phyloP scores from a whole-genome alignment of 768 basidiomycete species.

The Infundibulicybe gibba region DNA sequence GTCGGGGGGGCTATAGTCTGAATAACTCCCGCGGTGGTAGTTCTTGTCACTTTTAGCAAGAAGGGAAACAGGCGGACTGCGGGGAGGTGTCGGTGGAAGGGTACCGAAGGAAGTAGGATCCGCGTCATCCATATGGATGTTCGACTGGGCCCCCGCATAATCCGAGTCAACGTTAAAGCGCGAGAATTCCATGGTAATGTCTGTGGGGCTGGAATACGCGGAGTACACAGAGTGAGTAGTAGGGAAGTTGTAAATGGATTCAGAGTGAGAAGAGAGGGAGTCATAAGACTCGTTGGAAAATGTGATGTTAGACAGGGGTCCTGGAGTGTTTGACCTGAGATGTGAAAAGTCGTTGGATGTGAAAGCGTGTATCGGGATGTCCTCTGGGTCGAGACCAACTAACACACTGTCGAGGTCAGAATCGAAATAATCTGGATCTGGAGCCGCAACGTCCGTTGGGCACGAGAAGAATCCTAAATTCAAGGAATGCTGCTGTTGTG shows the following conservation, averaged over 20 bases:
- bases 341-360: constrained; percentile 62
- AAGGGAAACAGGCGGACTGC: constrained; percentile 39
- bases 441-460: constrained; percentile 68
- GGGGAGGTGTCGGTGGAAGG: constrained; percentile 55
- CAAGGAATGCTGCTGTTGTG: constrained; percentile 20
- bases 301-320: constrained; percentile 77
- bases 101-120: constrained; percentile 60
- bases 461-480: constrained; percentile 65
- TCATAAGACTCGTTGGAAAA: constrained; percentile 78
- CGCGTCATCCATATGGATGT: constrained; percentile 36
- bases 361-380: constrained; percentile 62
- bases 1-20: constrained; percentile 67
- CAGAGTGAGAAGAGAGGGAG: constrained; percentile 63
- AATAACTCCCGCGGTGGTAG: constrained; percentile 52
- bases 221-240: constrained; percentile 39
- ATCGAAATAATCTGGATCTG: constrained; percentile 81
- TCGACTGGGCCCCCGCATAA: constrained; percentile 40
- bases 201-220: constrained; percentile 57
- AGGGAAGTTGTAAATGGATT: constrained; percentile 66
- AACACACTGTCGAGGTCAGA: constrained; percentile 74
- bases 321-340: constrained; percentile 61
- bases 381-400: constrained; percentile 62
- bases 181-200: constrained; percentile 74
- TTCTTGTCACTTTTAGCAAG: constrained; percentile 29
- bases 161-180: constrained; percentile 60